Evolutionary conservation across 495 filamentous ascomycete species (phyloP).

Genomic region (Penicillium psychrofluorescens): DNA sequence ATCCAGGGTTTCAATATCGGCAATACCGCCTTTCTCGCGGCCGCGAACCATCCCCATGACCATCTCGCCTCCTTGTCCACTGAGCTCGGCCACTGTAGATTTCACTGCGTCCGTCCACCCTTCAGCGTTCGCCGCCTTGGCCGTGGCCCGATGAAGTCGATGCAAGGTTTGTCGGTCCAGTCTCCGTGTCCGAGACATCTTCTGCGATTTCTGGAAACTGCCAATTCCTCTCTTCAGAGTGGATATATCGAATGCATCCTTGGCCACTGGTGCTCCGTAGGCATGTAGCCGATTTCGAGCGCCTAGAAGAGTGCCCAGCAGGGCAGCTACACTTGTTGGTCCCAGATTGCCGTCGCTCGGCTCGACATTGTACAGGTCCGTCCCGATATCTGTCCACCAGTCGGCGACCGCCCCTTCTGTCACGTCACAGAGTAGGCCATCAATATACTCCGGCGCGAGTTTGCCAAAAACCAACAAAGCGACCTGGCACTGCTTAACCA

Average conservation of each 20-base stretch:
- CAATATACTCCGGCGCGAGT: conserved; percentile 79
- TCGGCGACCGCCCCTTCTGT: conserved; percentile 86
- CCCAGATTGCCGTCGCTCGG: conserved; percentile 88
- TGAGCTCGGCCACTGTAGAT: conserved; percentile 86
- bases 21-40: conserved; percentile 80
- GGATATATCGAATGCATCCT: conserved; percentile 86
- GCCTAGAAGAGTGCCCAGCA: conserved; percentile 82
- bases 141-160: conserved; percentile 70
- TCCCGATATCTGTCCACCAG: conserved; percentile 95
- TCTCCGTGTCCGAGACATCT: conserved; percentile 66
- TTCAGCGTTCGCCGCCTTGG: conserved; percentile 79
- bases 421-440: conserved; percentile 86
- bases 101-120: conserved; percentile 86
- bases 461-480: conserved; percentile 85
- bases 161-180: conserved; percentile 79
- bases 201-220: conserved; percentile 84
- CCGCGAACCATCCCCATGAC: conserved; percentile 89
- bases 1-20: conserved; percentile 84
- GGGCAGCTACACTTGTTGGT: conserved; percentile 82
- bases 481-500: conserved; percentile 88
- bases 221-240: conserved; percentile 75
- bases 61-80: conserved; percentile 92
- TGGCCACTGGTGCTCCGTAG: conserved; percentile 74
- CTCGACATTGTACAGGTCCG: conserved; percentile 82
- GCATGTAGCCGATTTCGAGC: conserved; percentile 80